Conservation (phyloP, 208 protist species). For the Leishmania gerbilli region DNA sequence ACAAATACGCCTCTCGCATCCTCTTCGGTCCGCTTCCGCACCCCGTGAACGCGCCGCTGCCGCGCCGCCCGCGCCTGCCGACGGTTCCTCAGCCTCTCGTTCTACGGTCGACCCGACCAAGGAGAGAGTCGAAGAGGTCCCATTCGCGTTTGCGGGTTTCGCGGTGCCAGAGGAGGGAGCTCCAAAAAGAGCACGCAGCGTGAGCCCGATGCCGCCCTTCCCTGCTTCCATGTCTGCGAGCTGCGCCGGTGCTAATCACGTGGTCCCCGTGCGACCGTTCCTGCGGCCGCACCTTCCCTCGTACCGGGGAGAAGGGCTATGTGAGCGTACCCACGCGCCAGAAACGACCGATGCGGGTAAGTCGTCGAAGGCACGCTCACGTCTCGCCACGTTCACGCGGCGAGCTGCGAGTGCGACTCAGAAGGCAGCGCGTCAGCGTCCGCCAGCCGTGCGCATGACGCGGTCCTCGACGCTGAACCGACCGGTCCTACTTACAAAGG, state of each 20-base stretch:
- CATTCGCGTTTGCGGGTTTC: neutral
- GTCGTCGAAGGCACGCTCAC: neutral
- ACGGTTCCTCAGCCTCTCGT: neutral
- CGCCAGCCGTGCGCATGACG: conserved; percentile 14
- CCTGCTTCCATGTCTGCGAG: neutral
- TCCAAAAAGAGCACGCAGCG: neutral
- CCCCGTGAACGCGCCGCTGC: neutral
- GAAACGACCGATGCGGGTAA: neutral
- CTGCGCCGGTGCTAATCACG: neutral
- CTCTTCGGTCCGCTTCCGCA: neutral
- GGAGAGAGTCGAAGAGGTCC: neutral
- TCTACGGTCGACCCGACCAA: neutral
- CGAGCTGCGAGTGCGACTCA: neutral
- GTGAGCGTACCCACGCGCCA: neutral
- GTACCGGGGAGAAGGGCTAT: neutral
- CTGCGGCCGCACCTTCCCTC: conserved; percentile 4
- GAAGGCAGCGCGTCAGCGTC: neutral
- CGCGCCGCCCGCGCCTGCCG: neutral
- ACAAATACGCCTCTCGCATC: neutral
- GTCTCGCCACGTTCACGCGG: conserved; percentile 8
- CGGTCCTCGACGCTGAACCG: conserved; percentile 25
- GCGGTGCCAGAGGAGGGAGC: neutral
- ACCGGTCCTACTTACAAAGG: conserved; percentile 18
- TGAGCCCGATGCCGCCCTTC: neutral
- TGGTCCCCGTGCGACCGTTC: conserved; percentile 4